Evolutionary conservation across 306 rosid species (phyloP), one percentile per base, ranked within the genome.

Genomic region (Potentilla sterilis): DNA sequence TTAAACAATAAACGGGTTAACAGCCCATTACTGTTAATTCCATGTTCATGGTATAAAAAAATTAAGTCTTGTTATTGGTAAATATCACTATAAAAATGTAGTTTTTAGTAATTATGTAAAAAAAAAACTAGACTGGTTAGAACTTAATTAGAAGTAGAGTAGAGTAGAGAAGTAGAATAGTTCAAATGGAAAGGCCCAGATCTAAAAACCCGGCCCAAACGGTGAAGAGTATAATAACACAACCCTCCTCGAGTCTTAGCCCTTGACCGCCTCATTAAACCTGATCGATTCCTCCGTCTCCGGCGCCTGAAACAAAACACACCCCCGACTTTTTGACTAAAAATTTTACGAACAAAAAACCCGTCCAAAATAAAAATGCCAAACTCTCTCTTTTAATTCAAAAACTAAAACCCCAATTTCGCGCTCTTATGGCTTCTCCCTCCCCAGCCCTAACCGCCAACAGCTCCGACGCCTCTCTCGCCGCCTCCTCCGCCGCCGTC

Each of bases 371-470:
- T 42, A 28, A 28, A 71, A 49, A 70, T 37, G 63, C 75, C 44
- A 51, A 11, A 42, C 18, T 41, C 77, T 63, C 67, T 54, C 62
- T 21, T 55, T 22, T 43, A 28, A 28, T 6, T 13, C 21, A 22
- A 32, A 34, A 14, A 47, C 5, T 44, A 54, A 58, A 32, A 46
- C 51, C 44, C 37, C 2, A 21, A 59, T 37, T 74, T 78, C 48
- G 78, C 75, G 52, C 58, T 51, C 72, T 63, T 67, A 82, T 83
- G 89, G 89, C 87, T 69, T 86, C 89, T 38, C 78, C 88, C 7
- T 76, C 88, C 34, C 84, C 84, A 18, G 81, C 87, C 63, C 77
- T 67, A 49, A 66, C 64, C 75, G 70, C 37, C 86, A 73, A 59
- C 80, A 41, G 19, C 58, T 16, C 81, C 41, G 76, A 69, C 59